A percentile compares a stretch with the other conserved stretches of the same genome.
Conservation (phyloP, 192 early-diverging fungal species). For the Phycomyces blakesleeanus region DNA sequence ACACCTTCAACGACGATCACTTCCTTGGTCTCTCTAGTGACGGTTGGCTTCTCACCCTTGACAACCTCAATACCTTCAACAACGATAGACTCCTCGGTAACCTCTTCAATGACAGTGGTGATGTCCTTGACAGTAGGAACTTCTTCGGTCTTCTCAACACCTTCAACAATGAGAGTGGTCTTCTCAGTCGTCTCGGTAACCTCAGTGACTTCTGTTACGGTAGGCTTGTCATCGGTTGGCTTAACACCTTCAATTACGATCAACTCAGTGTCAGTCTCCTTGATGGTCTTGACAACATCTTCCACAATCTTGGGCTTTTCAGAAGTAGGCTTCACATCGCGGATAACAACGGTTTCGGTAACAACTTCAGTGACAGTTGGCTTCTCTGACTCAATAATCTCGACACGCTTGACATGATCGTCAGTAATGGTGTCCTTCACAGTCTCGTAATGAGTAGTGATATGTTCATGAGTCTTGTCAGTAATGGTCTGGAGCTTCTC, state of each 20-base stretch:
- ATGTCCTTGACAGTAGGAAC: too few relatives aligned
- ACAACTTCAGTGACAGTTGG: conserved; percentile 1
- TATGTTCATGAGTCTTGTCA: background rate
- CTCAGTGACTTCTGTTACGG: too few relatives aligned
- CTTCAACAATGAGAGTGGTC: too few relatives aligned
- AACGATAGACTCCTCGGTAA: too few relatives aligned
- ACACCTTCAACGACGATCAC: too few relatives aligned
- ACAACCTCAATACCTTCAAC: too few relatives aligned
- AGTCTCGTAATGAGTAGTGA: conserved; percentile 7
- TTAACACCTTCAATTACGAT: background rate
- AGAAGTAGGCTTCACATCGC: background rate
- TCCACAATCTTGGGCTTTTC: background rate
- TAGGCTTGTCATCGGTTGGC: background rate
- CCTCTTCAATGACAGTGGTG: too few relatives aligned
- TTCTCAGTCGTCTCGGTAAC: too few relatives aligned
- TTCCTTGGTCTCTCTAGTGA: too few relatives aligned
- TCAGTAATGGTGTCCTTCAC: conserved; percentile 10
- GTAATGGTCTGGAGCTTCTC: background rate
- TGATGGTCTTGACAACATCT: background rate
- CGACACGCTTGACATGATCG: background rate
- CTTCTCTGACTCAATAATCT: background rate
- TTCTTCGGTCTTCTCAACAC: too few relatives aligned
- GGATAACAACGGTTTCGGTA: background rate
- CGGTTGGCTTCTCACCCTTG: too few relatives aligned
- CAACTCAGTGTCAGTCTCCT: too few relatives aligned